These are phyloP conservation scores for Porcisia deanei DNA, from an alignment of 208 protist species.

Conservation along the genomic window DNA sequence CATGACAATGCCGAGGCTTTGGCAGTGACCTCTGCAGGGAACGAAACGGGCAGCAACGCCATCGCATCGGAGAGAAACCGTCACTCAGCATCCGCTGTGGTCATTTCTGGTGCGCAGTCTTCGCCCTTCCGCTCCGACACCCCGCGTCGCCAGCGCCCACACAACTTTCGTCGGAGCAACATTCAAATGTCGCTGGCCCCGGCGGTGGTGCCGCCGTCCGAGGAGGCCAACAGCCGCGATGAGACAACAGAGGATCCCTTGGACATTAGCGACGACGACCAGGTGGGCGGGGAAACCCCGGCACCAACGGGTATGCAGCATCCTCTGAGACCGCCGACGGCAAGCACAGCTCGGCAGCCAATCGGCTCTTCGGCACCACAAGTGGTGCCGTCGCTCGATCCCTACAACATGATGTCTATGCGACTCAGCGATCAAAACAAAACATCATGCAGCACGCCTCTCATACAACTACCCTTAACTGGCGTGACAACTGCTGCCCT, in stretches of 20 bases:
- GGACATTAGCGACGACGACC: slow-evolving; percentile 26
- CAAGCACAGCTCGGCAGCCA: no score
- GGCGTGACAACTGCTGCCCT: background rate
- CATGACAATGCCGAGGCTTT: background rate
- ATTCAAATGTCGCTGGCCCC: slow-evolving; percentile 39
- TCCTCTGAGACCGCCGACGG: background rate
- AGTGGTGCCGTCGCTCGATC: background rate
- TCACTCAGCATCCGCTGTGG: background rate
- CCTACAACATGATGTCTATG: background rate
- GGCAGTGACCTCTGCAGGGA: background rate
- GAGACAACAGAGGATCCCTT: slow-evolving; percentile 11
- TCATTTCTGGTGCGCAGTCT: background rate
- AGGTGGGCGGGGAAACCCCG: slow-evolving; percentile 1
- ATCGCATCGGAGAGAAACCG: background rate
- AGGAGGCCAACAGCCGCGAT: slow-evolving; percentile 5
- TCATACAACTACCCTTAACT: background rate
- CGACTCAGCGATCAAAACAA: background rate
- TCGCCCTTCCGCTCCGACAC: slow-evolving; percentile 32
- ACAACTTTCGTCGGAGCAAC: slow-evolving; percentile 30
- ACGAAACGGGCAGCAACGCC: background rate
- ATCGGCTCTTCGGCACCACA: background rate
- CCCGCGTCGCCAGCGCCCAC: slow-evolving; percentile 33
- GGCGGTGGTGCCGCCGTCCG: slow-evolving; percentile 1
- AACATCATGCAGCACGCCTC: background rate
- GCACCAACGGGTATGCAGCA: background rate